Evolutionary conservation across 108 stramenopile genomes (phyloP), one percentile per base, ranked within the genome.

Genomic region (Nitzschia sp.): DNA sequence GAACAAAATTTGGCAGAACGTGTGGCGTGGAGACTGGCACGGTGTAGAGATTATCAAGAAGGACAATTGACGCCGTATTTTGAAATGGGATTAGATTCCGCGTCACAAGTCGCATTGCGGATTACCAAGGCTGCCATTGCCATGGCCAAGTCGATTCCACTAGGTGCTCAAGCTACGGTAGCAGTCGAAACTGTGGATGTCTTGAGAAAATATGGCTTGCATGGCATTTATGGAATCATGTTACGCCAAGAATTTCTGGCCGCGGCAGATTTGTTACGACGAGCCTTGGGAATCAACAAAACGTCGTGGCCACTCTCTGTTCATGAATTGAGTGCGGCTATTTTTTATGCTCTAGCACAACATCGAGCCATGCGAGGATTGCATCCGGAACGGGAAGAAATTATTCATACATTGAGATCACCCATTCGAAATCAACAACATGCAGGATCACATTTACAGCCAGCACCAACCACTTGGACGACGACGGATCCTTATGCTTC

Each of bases 311-410:
- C 97, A 0, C 54, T 96, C 59, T 87, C 83, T 27, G 93, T 94
- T 2, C 95, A 96, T 69, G 95, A 96, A 71, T 62, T 98, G 51
- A 95, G 92, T 58, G 97, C 96, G 32, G 96, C 96, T 29, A 96
- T 98, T 64, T 98, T 95, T 70, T 98, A 98, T 81, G 91, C 94
- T 28, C 69, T 98, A 38, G 97, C 95, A 13, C 85, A 93, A 75
- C 91, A 92, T 70, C 82, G 96, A 38, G 94, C 94, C 32, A 83
- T 94, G 80, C 58, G 97, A 19, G 97, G 96, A 8, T 27, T 91
- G 36, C 61, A 84, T 36, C 96, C 96, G 5, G 93, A 96, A 46
- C 75, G 84, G 32, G 97, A 98, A 69, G 76, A 93, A 49, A 47
- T 74, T 5, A 94, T 91, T 29, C 93, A 94, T 80, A 60, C 82